These are phyloP conservation scores for Colletotrichum eremochloae DNA, from an alignment of 2,329 filamentous ascomycete genomes.

Conservation along the genomic window DNA sequence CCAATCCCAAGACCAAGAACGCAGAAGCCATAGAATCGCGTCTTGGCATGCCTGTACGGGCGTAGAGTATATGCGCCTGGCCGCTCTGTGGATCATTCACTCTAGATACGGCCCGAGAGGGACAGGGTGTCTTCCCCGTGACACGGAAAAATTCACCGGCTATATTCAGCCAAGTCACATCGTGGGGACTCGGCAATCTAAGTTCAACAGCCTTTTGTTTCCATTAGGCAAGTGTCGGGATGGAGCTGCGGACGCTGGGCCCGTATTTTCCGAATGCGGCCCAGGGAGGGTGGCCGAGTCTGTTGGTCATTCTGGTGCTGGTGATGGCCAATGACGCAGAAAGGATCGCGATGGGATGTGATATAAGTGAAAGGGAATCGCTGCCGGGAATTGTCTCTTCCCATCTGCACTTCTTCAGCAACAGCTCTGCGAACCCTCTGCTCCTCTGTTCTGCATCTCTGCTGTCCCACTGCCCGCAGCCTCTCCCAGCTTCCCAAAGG, in stretches of 20 bases:
- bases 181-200: constrained; percentile 23
- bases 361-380: neutral
- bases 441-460: neutral
- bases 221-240: constrained; percentile 14
- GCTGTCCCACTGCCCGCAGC: neutral
- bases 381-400: neutral
- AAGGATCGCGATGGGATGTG: neutral
- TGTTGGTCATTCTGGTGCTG: neutral
- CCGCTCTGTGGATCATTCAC: neutral
- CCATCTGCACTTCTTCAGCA: neutral
- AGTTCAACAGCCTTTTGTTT: constrained; percentile 4
- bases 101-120: neutral
- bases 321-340: neutral
- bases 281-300: neutral
- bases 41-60: neutral
- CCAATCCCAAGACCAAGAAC: neutral
- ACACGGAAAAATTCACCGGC: constrained; percentile 22
- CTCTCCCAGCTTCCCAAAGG: neutral
- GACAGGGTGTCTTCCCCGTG: neutral
- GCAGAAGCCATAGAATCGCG: neutral
- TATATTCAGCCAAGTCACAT: constrained; percentile 24
- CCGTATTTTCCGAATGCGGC: neutral
- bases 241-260: neutral
- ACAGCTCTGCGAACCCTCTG: neutral
- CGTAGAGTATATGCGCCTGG: neutral